Conservation (phyloP, 2,329 filamentous ascomycete genomes). For the Penicillium sp. region DNA sequence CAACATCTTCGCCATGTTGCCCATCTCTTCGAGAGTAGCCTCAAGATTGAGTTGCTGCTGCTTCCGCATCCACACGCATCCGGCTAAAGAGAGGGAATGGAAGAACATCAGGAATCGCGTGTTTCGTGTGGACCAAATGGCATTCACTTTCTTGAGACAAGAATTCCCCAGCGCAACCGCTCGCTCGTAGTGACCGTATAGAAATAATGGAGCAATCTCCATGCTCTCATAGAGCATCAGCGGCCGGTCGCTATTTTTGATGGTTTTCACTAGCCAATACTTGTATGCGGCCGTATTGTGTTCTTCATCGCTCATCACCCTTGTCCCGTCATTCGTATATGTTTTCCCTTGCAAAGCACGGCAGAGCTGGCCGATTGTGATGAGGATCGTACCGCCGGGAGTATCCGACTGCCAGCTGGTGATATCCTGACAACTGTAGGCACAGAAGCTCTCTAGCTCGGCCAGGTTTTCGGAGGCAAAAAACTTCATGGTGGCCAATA, state of each 20-base stretch:
- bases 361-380: slow-evolving; percentile 2
- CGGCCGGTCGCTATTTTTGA: too few relatives aligned
- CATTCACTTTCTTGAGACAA: slow-evolving; percentile 4
- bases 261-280: too few relatives aligned
- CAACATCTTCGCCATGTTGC: too few relatives aligned
- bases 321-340: background rate
- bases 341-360: slow-evolving; percentile 6
- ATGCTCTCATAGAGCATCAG: too few relatives aligned
- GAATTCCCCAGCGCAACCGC: slow-evolving; percentile 1
- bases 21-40: too few relatives aligned
- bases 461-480: too few relatives aligned
- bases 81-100: too few relatives aligned
- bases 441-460: background rate
- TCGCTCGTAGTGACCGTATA: slow-evolving; percentile 3
- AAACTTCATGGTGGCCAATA: slow-evolving; percentile 50
- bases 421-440: slow-evolving; percentile 1
- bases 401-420: slow-evolving; percentile 3
- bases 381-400: slow-evolving; percentile 4
- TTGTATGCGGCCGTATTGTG: too few relatives aligned
- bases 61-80: too few relatives aligned
- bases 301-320: background rate
- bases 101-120: background rate
- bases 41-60: too few relatives aligned
- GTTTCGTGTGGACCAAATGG: slow-evolving; percentile 3
- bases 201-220: background rate